These are phyloP conservation scores for Gnomoniopsis sp. DNA, from an alignment of 2,329 filamentous ascomycete species.

Conservation along the genomic window DNA sequence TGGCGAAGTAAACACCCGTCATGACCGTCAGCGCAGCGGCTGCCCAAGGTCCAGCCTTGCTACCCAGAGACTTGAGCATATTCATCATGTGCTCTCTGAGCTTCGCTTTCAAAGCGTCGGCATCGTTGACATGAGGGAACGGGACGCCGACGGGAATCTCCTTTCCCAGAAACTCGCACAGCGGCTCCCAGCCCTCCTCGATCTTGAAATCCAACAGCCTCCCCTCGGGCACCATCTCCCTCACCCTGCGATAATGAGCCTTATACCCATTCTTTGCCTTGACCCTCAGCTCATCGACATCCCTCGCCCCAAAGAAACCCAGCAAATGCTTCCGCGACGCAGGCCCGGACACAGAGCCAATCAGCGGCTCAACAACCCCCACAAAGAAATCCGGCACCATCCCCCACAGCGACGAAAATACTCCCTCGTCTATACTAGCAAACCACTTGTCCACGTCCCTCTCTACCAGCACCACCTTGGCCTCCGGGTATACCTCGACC, in stretches of 20 bases:
- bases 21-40: background rate
- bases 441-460: constrained; percentile 20
- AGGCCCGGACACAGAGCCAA: background rate
- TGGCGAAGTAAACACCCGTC: background rate
- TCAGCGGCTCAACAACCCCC: background rate
- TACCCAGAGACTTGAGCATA: background rate
- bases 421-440: constrained; percentile 9
- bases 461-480: constrained; percentile 19
- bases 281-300: constrained; percentile 10
- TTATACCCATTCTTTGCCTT: constrained; percentile 15
- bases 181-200: constrained; percentile 19
- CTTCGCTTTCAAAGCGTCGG: constrained; percentile 9
- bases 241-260: constrained; percentile 17
- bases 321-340: background rate
- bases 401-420: constrained; percentile 20
- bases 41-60: background rate
- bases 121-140: constrained; percentile 21
- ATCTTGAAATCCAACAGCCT: constrained; percentile 19
- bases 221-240: constrained; percentile 14
- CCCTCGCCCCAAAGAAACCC: background rate
- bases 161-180: constrained; percentile 20
- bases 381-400: background rate
- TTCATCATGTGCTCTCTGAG: background rate
- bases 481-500: constrained; percentile 20
- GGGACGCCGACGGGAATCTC: constrained; percentile 14